Evolutionary conservation across 2,329 filamentous ascomycete species (phyloP).

Genomic region (Achaetomium macrosporum): DNA sequence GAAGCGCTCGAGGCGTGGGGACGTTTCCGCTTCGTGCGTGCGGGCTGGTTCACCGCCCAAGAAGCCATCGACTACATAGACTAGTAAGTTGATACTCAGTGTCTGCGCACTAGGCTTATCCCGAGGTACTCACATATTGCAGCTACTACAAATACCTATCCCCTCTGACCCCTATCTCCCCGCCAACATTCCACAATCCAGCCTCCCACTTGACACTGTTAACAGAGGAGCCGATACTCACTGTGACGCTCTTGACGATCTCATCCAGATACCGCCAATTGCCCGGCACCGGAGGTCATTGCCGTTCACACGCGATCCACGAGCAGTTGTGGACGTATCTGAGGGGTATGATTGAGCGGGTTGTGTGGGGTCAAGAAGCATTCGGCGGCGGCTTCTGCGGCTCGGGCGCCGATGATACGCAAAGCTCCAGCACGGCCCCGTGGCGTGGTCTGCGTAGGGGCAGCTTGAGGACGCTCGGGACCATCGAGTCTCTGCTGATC

Average conservation of each 20-base stretch:
- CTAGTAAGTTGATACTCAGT: slow-evolving; percentile 54
- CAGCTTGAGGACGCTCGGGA: slow-evolving; percentile 82
- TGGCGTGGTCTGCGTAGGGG: slow-evolving; percentile 67
- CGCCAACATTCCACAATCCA: slow-evolving; percentile 83
- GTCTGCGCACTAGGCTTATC: not conserved
- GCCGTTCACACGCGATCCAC: slow-evolving; percentile 84
- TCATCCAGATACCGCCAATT: slow-evolving; percentile 81
- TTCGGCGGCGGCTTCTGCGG: slow-evolving; percentile 85
- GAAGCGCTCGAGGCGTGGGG: slow-evolving; percentile 84
- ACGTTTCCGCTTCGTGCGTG: slow-evolving; percentile 87
- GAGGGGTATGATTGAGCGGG: slow-evolving; percentile 88
- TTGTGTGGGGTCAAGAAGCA: slow-evolving; percentile 93
- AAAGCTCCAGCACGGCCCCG: slow-evolving; percentile 63
- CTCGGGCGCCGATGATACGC: slow-evolving; percentile 56
- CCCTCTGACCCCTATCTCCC: slow-evolving; percentile 87
- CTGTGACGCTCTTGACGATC: slow-evolving; percentile 86
- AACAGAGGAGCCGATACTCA: slow-evolving; percentile 86
- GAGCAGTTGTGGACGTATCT: slow-evolving; percentile 94
- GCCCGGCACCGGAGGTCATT: slow-evolving; percentile 71
- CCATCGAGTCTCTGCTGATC: slow-evolving; percentile 88
- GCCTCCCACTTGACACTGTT: slow-evolving; percentile 73
- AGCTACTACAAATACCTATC: slow-evolving; percentile 89
- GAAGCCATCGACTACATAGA: slow-evolving; percentile 92
- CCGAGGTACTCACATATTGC: slow-evolving; percentile 3
- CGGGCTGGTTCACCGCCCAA: slow-evolving; percentile 90